phyloP scores from a whole-genome alignment of 2,329 filamentous ascomycete species.

The Talaromyces sp. region DNA sequence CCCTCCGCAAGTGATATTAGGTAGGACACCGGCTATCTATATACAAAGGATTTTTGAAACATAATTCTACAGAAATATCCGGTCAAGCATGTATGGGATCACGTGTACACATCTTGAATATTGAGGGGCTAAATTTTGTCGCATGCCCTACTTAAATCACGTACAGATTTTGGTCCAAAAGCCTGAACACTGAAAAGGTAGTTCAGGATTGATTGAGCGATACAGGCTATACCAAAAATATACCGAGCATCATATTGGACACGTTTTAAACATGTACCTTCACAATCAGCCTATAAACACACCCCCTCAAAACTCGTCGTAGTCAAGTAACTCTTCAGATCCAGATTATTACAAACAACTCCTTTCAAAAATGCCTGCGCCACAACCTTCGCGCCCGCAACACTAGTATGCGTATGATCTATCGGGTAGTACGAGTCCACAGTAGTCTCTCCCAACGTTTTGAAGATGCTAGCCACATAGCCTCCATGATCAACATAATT shows the following conservation, averaged over 20 bases:
- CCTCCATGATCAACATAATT: constrained; percentile 60
- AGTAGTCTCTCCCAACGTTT: constrained; percentile 47
- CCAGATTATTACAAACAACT: constrained; percentile 49
- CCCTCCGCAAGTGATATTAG: no score
- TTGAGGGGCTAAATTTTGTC: neutral
- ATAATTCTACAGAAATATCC: no score
- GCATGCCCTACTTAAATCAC: neutral
- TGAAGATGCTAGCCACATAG: constrained; percentile 55
- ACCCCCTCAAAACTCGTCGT: constrained; percentile 27
- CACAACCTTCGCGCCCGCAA: constrained; percentile 54
- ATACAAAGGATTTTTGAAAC: no score
- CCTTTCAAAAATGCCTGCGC: constrained; percentile 59
- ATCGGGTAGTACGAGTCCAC: constrained; percentile 56
- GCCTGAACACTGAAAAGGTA: neutral
- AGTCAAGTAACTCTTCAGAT: constrained; percentile 38
- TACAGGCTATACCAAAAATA: no score
- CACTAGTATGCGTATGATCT: constrained; percentile 62
- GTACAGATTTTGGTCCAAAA: neutral
- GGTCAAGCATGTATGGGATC: no score
- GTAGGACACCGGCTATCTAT: no score
- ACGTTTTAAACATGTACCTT: no score
- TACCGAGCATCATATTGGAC: no score
- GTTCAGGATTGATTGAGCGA: no score
- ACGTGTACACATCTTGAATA: no score
- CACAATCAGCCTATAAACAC: constrained; percentile 24